These are phyloP conservation scores for Xylaria cubensis DNA, from an alignment of 495 filamentous ascomycete genomes.

Conservation along the genomic window DNA sequence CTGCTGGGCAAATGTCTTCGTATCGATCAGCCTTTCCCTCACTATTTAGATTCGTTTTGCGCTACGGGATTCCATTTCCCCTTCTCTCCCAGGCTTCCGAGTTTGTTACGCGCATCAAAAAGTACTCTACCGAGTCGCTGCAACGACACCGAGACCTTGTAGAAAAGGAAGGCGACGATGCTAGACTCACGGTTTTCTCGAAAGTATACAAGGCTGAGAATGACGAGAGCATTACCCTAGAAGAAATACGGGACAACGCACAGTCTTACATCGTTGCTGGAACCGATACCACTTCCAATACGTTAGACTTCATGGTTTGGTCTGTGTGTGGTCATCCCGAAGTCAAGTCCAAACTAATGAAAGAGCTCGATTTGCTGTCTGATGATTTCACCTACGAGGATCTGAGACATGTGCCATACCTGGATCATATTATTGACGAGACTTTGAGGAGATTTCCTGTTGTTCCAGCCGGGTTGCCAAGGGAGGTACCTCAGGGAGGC, in stretches of 20 bases:
- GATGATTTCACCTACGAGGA: constrained; percentile 48
- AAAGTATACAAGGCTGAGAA: constrained; percentile 51
- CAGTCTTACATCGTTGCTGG: constrained; percentile 57
- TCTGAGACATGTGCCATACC: constrained; percentile 51
- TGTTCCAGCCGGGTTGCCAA: constrained; percentile 50
- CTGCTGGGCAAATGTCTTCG: constrained; percentile 35
- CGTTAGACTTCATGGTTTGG: constrained; percentile 53
- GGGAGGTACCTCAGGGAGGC: constrained; percentile 39
- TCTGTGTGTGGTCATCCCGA: constrained; percentile 40
- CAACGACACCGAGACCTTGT: constrained; percentile 48
- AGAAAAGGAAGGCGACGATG: constrained; percentile 42
- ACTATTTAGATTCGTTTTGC: constrained; percentile 29
- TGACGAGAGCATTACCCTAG: constrained; percentile 42
- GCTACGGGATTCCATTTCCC: constrained; percentile 22
- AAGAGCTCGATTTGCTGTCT: constrained; percentile 48
- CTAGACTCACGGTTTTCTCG: constrained; percentile 55
- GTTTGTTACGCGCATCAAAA: constrained; percentile 10
- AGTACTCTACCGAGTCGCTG: constrained; percentile 47
- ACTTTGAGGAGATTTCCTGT: constrained; percentile 59
- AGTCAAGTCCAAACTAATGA: constrained; percentile 47
- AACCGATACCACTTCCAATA: constrained; percentile 56
- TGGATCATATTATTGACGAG: constrained; percentile 63
- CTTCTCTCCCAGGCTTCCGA: not conserved
- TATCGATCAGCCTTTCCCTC: constrained; percentile 48
- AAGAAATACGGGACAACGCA: constrained; percentile 53